Evolutionary conservation across 148 eudicot species (phyloP).

Genomic region (Arbutus unedo): DNA sequence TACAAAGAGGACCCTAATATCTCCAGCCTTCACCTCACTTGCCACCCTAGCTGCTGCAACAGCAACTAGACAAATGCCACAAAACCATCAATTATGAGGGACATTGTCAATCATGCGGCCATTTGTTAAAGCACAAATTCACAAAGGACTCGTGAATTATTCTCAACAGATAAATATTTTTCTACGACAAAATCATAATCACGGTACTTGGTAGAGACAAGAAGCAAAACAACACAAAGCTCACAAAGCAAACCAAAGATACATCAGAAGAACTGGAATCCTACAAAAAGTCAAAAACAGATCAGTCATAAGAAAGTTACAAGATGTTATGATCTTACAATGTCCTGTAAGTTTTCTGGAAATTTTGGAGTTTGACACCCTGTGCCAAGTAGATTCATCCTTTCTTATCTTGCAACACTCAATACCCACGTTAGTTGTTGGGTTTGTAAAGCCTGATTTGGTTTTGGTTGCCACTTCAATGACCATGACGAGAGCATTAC

Average conservation of each 20-base stretch:
- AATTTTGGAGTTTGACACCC: neutral
- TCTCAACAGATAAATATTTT: neutral
- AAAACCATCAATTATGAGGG: neutral
- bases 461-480: too few species aligned
- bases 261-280: constrained; percentile 5
- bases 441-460: too few species aligned
- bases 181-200: neutral
- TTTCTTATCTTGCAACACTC: neutral
- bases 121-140: neutral
- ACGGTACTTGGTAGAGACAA: neutral
- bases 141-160: neutral
- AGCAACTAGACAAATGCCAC: constrained; percentile 65
- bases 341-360: neutral
- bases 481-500: too few species aligned
- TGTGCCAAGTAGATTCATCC: neutral
- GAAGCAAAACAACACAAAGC: neutral
- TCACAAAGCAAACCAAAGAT: constrained; percentile 2
- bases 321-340: neutral
- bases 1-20: constrained; percentile 84
- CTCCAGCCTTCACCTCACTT: constrained; percentile 86
- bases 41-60: constrained; percentile 92
- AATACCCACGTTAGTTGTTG: neutral
- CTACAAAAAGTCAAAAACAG: neutral
- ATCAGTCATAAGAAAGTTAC: neutral
- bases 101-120: constrained; percentile 4